phyloP scores from a whole-genome alignment of 352 stramenopile species.

The Phytophthora pisi region DNA sequence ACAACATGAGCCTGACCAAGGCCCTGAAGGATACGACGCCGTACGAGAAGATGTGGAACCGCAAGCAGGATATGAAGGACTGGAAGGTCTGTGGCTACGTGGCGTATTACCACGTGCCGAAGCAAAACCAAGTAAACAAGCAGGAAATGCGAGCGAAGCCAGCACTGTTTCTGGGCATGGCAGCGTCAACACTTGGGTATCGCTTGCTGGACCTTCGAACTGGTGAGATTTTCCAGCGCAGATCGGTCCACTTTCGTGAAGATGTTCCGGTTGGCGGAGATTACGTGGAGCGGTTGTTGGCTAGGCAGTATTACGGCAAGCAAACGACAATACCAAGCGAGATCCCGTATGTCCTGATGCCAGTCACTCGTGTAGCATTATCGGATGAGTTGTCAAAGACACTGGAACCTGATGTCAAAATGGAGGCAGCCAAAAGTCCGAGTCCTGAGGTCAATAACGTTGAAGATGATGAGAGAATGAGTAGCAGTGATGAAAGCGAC shows the following conservation, averaged over 20 bases:
- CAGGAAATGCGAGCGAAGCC: conserved; percentile 1
- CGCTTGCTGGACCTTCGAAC: conserved; percentile 6
- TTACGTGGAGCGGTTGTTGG: conserved; percentile 5
- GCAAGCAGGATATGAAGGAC: conserved; percentile 7
- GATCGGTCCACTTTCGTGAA: conserved; percentile 15
- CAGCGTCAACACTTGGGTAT: conserved; percentile 5
- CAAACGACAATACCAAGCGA: not conserved
- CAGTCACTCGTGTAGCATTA: conserved; percentile 2
- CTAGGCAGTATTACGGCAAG: conserved; percentile 3
- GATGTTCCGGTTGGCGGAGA: conserved; percentile 6
- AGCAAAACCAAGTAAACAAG: conserved; percentile 3
- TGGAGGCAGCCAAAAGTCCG: no score
- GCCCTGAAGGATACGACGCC: conserved; percentile 5
- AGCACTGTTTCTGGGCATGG: conserved; percentile 9
- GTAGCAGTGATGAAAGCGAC: conserved; percentile 10
- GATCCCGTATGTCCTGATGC: conserved; percentile 6
- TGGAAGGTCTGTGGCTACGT: conserved; percentile 12
- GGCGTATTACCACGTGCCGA: conserved; percentile 7
- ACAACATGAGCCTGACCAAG: conserved; percentile 15
- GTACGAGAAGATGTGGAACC: conserved; percentile 6
- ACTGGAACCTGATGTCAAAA: no score
- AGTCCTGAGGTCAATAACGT: not conserved
- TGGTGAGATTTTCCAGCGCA: conserved; percentile 6
- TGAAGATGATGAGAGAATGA: not conserved
- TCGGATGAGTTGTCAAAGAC: not conserved